Evolutionary conservation across 169 alveolate genomes (phyloP).

Genomic region (Eimeria maxima): DNA sequence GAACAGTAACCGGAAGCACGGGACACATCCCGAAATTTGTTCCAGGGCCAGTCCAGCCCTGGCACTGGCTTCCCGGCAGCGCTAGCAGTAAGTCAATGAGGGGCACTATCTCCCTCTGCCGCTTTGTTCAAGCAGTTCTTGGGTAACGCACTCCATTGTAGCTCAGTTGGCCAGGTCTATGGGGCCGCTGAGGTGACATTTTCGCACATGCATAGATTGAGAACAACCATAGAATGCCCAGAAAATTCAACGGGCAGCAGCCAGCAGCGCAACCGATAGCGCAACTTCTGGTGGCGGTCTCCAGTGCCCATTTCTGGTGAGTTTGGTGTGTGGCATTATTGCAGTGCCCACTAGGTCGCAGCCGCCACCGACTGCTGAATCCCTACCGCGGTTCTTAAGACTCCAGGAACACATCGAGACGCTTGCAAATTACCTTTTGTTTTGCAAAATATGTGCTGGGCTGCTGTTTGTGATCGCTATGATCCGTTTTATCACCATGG

Average conservation of each 20-base stretch:
- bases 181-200: not conserved
- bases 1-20: not conserved
- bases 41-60: constrained; percentile 76
- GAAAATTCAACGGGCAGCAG: not conserved
- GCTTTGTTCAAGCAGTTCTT: not conserved
- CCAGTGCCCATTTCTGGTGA: not conserved
- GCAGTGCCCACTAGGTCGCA: constrained; percentile 60
- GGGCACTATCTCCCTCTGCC: not conserved
- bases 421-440: constrained; percentile 40
- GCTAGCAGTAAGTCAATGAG: constrained; percentile 17
- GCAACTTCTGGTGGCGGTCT: not conserved
- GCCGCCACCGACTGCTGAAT: constrained; percentile 81
- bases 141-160: not conserved
- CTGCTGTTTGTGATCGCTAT: constrained; percentile 36
- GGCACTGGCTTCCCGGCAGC: constrained; percentile 78
- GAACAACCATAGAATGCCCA: not conserved
- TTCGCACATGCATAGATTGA: not conserved
- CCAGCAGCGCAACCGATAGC: not conserved
- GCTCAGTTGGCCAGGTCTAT: not conserved
- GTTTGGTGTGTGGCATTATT: not conserved
- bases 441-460: constrained; percentile 64
- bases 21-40: constrained; percentile 64
- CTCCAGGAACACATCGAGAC: constrained; percentile 67
- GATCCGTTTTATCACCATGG: constrained; percentile 65
- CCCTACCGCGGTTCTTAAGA: constrained; percentile 67